Evolutionary conservation across 371 early-diverging fungal genomes (phyloP), one percentile per base, ranked within the genome.

Genomic region (Capniomyces stellatus): DNA sequence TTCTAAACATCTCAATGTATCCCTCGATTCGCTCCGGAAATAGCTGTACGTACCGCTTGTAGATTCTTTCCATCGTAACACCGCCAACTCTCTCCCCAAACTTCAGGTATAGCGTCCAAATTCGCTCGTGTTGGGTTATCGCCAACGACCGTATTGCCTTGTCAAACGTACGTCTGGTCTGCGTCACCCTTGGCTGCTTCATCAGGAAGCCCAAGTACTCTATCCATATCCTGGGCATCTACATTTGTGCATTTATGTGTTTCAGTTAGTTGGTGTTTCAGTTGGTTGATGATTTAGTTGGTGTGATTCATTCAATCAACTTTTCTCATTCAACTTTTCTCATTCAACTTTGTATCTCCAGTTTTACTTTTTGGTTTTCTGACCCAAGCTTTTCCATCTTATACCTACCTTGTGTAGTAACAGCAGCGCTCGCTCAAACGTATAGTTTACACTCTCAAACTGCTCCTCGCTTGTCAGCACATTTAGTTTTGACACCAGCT

Each of bases 81-180:
- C 92, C 91, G 18, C 92, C 84, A 28, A 82, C 75, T 23, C 70
- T 61, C 43, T 75, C 68, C 3, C 88, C 89, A 72, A 89, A 92
- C 52, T 71, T 58, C 42, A 90, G 65, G 63, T 94, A 95, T 44
- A 79, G 52, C 2, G 75, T 75, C 98, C 98, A 98, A 30, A 98
- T 71, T 31, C 85, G 74, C 18, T 64, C 66, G 55, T 98, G 96
- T 63, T 96, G 96, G 0, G 95, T 91, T 25, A 92, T 77, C 2
- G 98, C 91, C 43, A 98, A 74, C 0, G 94, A 78, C 43, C 85
- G 72, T 52, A 98, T 60, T 10, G 94, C 91, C 2, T 84, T 76
- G 66, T 98, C 98, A 67, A 93, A 96, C 0, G 78, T 76, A 18
- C 82, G 74, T 35, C 98, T 75, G 3, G 85, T 82, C 54, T 64